A percentile compares a stretch with the other conserved stretches of the same genome.
These are phyloP conservation scores for Neurospora hispaniola DNA, from an alignment of 495 filamentous ascomycete genomes.

Conservation along the genomic window DNA sequence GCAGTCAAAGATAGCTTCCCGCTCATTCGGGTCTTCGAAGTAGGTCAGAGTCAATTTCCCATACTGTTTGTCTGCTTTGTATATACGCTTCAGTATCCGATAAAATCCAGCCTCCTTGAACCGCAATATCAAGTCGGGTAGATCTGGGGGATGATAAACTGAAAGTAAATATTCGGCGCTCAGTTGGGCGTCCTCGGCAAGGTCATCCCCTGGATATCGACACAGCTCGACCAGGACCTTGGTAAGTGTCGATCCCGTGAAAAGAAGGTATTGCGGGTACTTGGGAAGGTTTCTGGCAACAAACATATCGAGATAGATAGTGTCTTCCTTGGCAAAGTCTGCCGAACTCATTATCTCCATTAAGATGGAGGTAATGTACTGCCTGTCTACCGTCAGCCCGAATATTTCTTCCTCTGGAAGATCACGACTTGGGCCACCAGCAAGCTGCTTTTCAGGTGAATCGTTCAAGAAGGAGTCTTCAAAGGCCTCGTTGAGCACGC, in stretches of 20 bases:
- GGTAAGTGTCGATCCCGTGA: constrained; percentile 76
- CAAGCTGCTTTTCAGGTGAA: constrained; percentile 43
- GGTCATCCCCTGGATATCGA: constrained; percentile 65
- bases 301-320: constrained; percentile 96
- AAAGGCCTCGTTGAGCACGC: constrained; percentile 93
- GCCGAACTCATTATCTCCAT: constrained; percentile 72
- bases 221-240: constrained; percentile 75
- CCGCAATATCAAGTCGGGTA: constrained; percentile 60
- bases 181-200: constrained; percentile 89
- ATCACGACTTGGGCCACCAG: constrained; percentile 37
- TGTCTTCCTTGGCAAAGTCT: constrained; percentile 67
- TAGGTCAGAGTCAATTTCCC: constrained; percentile 68
- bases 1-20: constrained; percentile 61
- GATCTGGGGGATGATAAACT: constrained; percentile 79
- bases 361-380: constrained; percentile 81
- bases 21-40: constrained; percentile 75
- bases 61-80: constrained; percentile 70
- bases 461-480: constrained; percentile 91
- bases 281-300: constrained; percentile 92
- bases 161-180: constrained; percentile 93
- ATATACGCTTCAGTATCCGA: constrained; percentile 86
- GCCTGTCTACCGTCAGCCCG: constrained; percentile 70
- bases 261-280: constrained; percentile 88
- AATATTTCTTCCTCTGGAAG: constrained; percentile 53
- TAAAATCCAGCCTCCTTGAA: constrained; percentile 79